Evolutionary conservation across 169 alveolate genomes (phyloP).

Genomic region (Plasmodium gallinaceum): DNA sequence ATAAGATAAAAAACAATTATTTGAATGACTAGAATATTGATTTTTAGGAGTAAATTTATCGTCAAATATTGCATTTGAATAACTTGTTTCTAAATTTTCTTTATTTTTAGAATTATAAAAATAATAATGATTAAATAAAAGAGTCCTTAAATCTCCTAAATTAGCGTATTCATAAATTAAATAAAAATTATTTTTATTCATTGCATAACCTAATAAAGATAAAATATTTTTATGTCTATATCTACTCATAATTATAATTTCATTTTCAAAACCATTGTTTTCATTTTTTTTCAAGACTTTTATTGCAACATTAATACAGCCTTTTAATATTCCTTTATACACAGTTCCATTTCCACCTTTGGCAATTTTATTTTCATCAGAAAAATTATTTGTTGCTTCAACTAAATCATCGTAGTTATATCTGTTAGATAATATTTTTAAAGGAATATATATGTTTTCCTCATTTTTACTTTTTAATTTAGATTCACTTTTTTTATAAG

Average conservation of each 20-base stretch:
- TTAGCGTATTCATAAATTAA: constrained; percentile 47
- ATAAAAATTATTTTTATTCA: constrained; percentile 38
- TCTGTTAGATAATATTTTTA: constrained; percentile 55
- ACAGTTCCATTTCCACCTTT: constrained; percentile 73
- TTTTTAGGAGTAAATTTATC: constrained; percentile 13
- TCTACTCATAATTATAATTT: constrained; percentile 69
- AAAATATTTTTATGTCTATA: constrained; percentile 73
- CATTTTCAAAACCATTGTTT: constrained; percentile 76
- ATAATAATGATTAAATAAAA: constrained; percentile 60
- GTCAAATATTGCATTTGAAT: neutral
- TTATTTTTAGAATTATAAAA: constrained; percentile 45
- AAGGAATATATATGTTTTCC: constrained; percentile 40
- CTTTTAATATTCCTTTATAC: constrained; percentile 63
- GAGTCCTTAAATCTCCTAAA: constrained; percentile 72
- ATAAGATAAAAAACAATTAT: neutral
- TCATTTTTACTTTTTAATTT: constrained; percentile 15
- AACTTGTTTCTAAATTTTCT: constrained; percentile 11
- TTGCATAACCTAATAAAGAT: constrained; percentile 64
- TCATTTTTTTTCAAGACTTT: constrained; percentile 67
- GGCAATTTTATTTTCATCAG: constrained; percentile 66
- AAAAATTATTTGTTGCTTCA: constrained; percentile 69
- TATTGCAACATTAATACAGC: constrained; percentile 61
- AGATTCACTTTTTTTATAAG: constrained; percentile 4
- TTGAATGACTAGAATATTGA: constrained; percentile 3
- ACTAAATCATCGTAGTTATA: constrained; percentile 41